Evolutionary conservation across 1,139 yeast species (phyloP), one percentile per base, ranked within the genome.

Genomic region (Eremothecium cymbalariae): DNA sequence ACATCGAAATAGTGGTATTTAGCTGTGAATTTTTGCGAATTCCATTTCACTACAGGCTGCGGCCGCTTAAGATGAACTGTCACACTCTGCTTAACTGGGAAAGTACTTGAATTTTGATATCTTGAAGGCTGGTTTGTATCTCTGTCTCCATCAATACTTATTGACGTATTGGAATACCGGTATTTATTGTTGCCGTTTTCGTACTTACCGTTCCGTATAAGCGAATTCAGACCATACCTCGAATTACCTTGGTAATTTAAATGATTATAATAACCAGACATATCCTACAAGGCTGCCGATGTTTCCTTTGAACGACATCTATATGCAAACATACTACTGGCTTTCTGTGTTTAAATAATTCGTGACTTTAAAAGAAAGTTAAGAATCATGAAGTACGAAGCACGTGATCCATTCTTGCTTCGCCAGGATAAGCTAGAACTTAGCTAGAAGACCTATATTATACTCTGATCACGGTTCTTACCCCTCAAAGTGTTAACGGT

Each of bases 1-100:
- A 54, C 51, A 34, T 55, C 55, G 33, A 52, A 51, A 37, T 55
- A 55, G 32, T 55, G 59, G 29, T 48, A 52, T 31, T 55, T 53
- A 5, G 44, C 34, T 12, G 30, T 48, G 30, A 49, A 45, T 14
- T 39, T 44, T 25, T 40, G 45, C 18, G 43, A 36, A 31, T 40
- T 39, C 40, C 52, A 54, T 19, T 41, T 41, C 14, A 51, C 16
- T 14, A 26, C 36, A 2, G 55, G 50, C 6, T 20, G 15, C 3
- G 58, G 57, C 31, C 55, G 40, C 18, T 18, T 9, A 4, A 13
- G 13, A 21, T 21, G 5, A 21, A 13, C 24, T 13, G 24, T 11
- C n/a, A 11, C 12, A 13, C 21, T 19, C 7, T 23, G 12, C 7
- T 23, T 23, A 11, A 23, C 14, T 12, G 12, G 7, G 12, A 8